Conservation (phyloP, 805 yeast genomes). For the Candida mattraensis region DNA sequence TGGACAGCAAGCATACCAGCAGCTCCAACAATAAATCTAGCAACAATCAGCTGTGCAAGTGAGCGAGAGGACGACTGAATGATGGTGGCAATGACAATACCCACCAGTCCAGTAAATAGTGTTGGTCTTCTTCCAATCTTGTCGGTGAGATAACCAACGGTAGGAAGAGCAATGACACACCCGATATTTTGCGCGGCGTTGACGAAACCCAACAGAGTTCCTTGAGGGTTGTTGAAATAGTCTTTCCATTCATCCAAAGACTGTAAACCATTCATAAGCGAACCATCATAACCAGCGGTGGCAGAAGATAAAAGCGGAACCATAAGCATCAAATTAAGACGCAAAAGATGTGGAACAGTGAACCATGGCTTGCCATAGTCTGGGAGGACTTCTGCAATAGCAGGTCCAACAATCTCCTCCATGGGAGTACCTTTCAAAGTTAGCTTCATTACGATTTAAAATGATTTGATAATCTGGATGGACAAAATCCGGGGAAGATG, state of each 20-base stretch:
- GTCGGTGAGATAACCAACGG: conserved; percentile 41
- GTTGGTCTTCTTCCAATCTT: conserved; percentile 59
- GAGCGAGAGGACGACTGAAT: conserved; percentile 47
- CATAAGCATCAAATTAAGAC: conserved; percentile 39
- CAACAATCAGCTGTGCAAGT: conserved; percentile 38
- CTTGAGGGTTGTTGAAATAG: conserved; percentile 34
- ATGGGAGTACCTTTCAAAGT: conserved; percentile 11
- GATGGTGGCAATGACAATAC: conserved; percentile 55
- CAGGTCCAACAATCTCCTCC: conserved; percentile 23
- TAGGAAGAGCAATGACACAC: conserved; percentile 29
- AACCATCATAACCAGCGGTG: conserved; percentile 43
- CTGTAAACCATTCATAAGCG: conserved; percentile 48
- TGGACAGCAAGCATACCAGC: conserved; percentile 44
- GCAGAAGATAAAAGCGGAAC: conserved; percentile 38
- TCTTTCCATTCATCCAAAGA: conserved; percentile 38
- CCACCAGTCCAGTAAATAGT: conserved; percentile 49
- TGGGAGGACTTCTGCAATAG: conserved; percentile 19
- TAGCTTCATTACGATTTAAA: too few species aligned
- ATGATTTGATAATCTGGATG: too few species aligned
- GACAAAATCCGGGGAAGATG: too few species aligned
- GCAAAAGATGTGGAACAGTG: conserved; percentile 38
- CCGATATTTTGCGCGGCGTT: conserved; percentile 41
- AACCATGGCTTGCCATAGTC: conserved; percentile 35
- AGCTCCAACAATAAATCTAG: conserved; percentile 49
- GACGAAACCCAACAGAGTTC: conserved; percentile 36